These are phyloP conservation scores for Strobilomyces echinocephalus DNA, from an alignment of 768 basidiomycete species.

Conservation along the genomic window DNA sequence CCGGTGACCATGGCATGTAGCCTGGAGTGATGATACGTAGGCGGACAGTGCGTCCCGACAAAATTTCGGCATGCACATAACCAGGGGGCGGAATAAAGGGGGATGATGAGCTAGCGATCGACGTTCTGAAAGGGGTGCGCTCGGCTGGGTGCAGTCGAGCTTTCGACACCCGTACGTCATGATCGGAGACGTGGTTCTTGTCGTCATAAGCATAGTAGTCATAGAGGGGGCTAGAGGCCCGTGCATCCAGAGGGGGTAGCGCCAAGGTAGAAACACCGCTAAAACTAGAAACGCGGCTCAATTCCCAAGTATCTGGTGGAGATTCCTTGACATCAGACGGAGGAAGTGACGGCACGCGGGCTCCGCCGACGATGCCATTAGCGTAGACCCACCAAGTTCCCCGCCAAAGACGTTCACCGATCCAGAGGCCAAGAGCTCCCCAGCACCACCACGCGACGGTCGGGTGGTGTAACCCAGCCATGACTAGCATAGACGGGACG, in stretches of 20 bases:
- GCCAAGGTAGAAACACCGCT: slow-evolving; percentile 3
- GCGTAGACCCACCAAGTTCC: slow-evolving; percentile 50
- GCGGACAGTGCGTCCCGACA: slow-evolving; percentile 67
- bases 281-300: slow-evolving; percentile 12
- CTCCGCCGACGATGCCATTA: slow-evolving; percentile 48
- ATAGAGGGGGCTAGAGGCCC: slow-evolving; percentile 24
- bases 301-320: slow-evolving; percentile 23
- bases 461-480: slow-evolving; percentile 65
- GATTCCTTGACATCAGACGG: not conserved
- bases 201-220: slow-evolving; percentile 15
- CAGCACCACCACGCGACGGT: slow-evolving; percentile 66
- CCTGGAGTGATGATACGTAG: slow-evolving; percentile 57
- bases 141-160: not conserved
- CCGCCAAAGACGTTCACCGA: slow-evolving; percentile 56
- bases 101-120: not conserved
- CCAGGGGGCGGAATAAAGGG: slow-evolving; percentile 55
- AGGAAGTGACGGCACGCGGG: not conserved
- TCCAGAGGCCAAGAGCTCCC: slow-evolving; percentile 58
- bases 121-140: not conserved
- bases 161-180: not conserved
- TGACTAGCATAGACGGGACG: slow-evolving; percentile 55
- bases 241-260: slow-evolving; percentile 4
- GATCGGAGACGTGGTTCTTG: slow-evolving; percentile 2
- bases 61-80: slow-evolving; percentile 61
- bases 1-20: slow-evolving; percentile 62